Evolutionary conservation across 1,284 basidiomycete species (phyloP).

Genomic region (Leucoagaricus sp.): DNA sequence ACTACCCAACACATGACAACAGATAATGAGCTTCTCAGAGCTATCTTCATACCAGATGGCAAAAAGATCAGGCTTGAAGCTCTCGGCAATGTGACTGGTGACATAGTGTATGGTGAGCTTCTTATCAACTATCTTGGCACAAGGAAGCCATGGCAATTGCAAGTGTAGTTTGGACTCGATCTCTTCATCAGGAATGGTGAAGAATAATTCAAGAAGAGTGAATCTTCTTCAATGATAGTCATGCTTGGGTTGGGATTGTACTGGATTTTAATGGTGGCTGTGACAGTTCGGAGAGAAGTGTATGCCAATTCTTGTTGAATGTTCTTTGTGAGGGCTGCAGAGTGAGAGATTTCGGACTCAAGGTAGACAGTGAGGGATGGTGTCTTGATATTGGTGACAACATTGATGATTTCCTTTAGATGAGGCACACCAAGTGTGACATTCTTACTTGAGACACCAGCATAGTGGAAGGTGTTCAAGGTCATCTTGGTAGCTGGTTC

Average conservation of each 20-base stretch:
- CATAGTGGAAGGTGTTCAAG: conserved; percentile 97
- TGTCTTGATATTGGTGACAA: conserved; percentile 98
- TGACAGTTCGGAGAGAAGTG: conserved; percentile 94
- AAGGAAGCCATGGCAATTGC: conserved; percentile 96
- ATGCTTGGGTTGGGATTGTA: conserved; percentile 94
- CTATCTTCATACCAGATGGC: conserved; percentile 99
- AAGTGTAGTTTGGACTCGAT: conserved; percentile 89
- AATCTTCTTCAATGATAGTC: conserved; percentile 96
- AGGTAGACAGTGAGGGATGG: conserved; percentile 94
- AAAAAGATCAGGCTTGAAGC: conserved; percentile 95
- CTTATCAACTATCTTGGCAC: conserved; percentile 97
- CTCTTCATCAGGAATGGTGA: conserved; percentile 98
- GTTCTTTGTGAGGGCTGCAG: conserved; percentile 72
- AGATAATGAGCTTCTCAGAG: conserved; percentile 95
- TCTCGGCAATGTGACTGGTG: conserved; percentile 90
- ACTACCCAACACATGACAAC: conserved; percentile 91
- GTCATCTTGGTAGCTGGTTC: conserved; percentile 99
- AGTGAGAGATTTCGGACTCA: conserved; percentile 67
- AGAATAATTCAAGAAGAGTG: conserved; percentile 97
- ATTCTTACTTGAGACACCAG: conserved; percentile 97
- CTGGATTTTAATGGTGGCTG: conserved; percentile 96
- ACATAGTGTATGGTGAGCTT: conserved; percentile 96
- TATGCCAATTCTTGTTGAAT: conserved; percentile 94
- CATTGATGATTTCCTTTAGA: conserved; percentile 98
- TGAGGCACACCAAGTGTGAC: conserved; percentile 98